A percentile compares a stretch with the other conserved stretches of the same genome.
Conservation (phyloP, 495 filamentous ascomycete genomes). For the Neurospora sp. region DNA sequence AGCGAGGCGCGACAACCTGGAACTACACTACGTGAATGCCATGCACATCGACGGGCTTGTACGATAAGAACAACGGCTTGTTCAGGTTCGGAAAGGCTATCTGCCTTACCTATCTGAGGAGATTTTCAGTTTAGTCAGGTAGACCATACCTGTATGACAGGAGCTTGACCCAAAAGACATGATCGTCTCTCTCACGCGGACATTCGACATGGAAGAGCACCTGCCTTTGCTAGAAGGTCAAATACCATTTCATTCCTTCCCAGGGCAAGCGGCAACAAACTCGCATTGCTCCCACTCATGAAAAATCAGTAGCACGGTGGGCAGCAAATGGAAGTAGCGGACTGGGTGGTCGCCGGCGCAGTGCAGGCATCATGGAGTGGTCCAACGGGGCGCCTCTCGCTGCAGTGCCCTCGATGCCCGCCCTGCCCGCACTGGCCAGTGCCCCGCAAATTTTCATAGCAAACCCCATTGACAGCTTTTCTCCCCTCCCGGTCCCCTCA, state of each 20-base stretch:
- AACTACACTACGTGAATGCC: not conserved
- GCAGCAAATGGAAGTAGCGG: not conserved
- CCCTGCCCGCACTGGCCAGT: slow-evolving; percentile 10
- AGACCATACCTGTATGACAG: not conserved
- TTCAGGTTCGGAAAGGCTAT: not conserved
- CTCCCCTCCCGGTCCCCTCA: slow-evolving; percentile 14
- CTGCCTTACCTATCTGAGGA: not conserved
- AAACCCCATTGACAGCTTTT: slow-evolving; percentile 17
- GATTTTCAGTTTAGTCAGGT: not conserved
- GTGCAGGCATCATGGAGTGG: not conserved
- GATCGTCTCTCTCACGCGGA: not conserved
- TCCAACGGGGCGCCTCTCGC: not conserved
- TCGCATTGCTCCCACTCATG: not conserved
- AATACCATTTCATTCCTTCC: not conserved
- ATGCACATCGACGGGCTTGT: not conserved
- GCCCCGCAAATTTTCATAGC: slow-evolving; percentile 22
- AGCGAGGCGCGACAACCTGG: not conserved
- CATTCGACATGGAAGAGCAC: not conserved
- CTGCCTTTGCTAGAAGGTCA: not conserved
- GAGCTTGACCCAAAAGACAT: not conserved
- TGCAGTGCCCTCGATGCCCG: not conserved
- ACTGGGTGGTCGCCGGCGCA: not conserved
- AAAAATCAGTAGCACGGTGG: not conserved
- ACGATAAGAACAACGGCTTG: not conserved
- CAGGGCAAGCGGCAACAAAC: not conserved